Evolutionary conservation across 2,329 filamentous ascomycete species (phyloP).

Genomic region (Claviceps capensis): DNA sequence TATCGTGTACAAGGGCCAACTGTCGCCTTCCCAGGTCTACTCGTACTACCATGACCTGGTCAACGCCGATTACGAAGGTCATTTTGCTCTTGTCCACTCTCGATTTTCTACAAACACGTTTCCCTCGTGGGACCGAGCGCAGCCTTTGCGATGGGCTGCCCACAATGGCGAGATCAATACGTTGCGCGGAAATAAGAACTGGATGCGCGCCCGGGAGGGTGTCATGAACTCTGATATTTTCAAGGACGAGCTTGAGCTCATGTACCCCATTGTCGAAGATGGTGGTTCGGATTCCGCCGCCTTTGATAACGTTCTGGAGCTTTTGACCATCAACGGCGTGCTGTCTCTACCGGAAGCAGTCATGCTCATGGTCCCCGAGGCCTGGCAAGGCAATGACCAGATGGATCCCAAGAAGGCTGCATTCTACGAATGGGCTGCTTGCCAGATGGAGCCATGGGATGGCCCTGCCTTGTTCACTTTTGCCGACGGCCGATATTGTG

Average conservation of each 20-base stretch:
- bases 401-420: conserved; percentile 95
- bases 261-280: conserved; percentile 93
- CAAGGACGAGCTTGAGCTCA: conserved; percentile 74
- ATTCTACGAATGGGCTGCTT: conserved; percentile 97
- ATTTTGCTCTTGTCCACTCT: conserved; percentile 93
- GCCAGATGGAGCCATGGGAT: conserved; percentile 98
- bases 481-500: conserved; percentile 89
- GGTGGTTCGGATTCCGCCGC: conserved; percentile 93
- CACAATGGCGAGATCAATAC: conserved; percentile 99
- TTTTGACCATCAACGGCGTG: conserved; percentile 90
- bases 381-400: conserved; percentile 84
- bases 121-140: conserved; percentile 93
- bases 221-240: conserved; percentile 89
- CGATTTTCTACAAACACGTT: conserved; percentile 98
- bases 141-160: conserved; percentile 90
- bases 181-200: conserved; percentile 95
- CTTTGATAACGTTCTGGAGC: conserved; percentile 91
- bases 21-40: conserved; percentile 90
- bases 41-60: conserved; percentile 96
- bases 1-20: conserved; percentile 97
- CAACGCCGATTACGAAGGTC: conserved; percentile 91
- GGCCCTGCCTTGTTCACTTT: conserved; percentile 95
- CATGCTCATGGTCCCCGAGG: conserved; percentile 97
- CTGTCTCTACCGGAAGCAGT: conserved; percentile 89
- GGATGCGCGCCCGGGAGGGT: conserved; percentile 95